Evolutionary conservation across 352 stramenopile species (phyloP).

Genomic region (Globisporangium okanoganense): DNA sequence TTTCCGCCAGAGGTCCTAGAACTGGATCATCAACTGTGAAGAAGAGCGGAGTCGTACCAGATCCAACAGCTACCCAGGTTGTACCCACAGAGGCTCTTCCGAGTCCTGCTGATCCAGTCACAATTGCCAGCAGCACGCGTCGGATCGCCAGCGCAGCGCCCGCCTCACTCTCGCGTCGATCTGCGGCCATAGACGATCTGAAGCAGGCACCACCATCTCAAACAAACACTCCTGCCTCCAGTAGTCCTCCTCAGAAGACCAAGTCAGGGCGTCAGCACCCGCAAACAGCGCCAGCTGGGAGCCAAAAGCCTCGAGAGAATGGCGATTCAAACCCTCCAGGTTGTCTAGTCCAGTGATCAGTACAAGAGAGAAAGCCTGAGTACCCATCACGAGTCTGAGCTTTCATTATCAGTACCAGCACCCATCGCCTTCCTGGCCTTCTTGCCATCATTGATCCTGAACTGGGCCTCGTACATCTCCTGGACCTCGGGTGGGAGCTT

Average conservation of each 20-base stretch:
- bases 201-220: neutral
- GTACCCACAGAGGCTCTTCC: neutral
- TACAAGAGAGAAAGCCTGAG: too few relatives aligned
- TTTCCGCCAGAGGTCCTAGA: neutral
- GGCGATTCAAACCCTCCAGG: constrained; percentile 16
- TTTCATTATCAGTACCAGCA: constrained; percentile 7
- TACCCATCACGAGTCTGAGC: neutral
- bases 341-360: constrained; percentile 2
- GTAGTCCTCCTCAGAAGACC: neutral
- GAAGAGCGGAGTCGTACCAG: too few relatives aligned
- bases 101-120: neutral
- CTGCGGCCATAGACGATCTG: neutral
- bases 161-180: neutral
- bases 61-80: neutral
- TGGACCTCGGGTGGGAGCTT: neutral
- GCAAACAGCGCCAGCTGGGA: neutral
- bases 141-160: constrained; percentile 1
- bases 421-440: neutral
- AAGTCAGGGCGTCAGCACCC: neutral
- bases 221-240: neutral
- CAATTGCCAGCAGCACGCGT: neutral
- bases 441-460: constrained; percentile 1
- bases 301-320: neutral
- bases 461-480: constrained; percentile 7
- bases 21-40: neutral